Evolutionary conservation across 768 basidiomycete genomes (phyloP).

Genomic region (Tylopilus felleus): DNA sequence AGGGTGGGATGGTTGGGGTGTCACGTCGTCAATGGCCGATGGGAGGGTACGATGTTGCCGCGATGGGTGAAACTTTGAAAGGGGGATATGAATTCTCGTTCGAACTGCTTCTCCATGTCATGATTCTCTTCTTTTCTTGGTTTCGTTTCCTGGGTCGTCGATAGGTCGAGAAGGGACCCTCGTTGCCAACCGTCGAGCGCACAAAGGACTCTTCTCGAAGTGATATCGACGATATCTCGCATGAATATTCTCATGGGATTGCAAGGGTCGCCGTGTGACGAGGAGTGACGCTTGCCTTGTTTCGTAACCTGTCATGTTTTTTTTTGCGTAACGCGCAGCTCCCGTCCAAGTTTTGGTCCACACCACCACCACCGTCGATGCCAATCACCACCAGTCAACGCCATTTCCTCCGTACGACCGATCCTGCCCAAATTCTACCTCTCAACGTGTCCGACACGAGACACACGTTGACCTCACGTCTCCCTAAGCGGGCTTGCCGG

Average conservation of each 20-base stretch:
- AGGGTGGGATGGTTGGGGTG: neutral
- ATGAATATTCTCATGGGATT: neutral
- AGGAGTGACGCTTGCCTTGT: neutral
- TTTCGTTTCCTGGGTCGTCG: too few species aligned
- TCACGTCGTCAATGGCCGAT: neutral
- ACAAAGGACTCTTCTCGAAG: neutral
- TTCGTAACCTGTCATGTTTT: too few species aligned
- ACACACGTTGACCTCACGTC: neutral
- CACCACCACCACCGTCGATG: constrained; percentile 10
- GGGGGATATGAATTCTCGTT: too few species aligned
- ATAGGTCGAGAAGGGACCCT: neutral
- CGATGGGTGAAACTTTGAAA: neutral
- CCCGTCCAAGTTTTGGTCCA: neutral
- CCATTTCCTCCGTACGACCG: constrained; percentile 1
- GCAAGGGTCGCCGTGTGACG: too few species aligned
- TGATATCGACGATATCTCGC: neutral
- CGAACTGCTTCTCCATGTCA: neutral
- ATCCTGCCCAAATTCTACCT: constrained; percentile 16
- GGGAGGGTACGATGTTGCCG: neutral
- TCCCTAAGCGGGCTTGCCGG: constrained; percentile 10
- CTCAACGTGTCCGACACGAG: constrained; percentile 10
- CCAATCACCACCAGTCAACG: constrained; percentile 2
- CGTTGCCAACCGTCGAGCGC: neutral
- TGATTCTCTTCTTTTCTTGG: too few species aligned
- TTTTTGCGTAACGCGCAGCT: neutral